Conservation (phyloP, 2,329 filamentous ascomycete species). For the Trichoderma polysporum region DNA sequence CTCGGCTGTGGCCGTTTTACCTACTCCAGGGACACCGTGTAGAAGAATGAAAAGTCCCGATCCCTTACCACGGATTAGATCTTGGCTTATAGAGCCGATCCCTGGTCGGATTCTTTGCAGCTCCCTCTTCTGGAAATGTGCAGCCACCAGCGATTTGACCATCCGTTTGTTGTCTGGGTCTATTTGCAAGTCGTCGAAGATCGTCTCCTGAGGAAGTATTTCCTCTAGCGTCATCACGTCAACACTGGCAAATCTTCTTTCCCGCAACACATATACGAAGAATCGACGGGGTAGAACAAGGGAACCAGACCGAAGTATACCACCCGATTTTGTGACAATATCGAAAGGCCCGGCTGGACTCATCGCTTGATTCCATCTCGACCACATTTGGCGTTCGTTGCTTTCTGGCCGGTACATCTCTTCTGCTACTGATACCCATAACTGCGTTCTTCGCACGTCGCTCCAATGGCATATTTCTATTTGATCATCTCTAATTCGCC, state of each 20-base stretch:
- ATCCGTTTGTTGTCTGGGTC: neutral
- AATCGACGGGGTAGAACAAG: neutral
- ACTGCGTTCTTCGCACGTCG: neutral
- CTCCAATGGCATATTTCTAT: neutral
- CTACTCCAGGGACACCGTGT: constrained; percentile 48
- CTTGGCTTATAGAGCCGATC: constrained; percentile 27
- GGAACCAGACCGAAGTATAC: neutral
- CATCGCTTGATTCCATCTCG: neutral
- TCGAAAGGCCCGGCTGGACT: neutral
- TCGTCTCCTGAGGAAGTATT: neutral
- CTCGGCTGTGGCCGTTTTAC: constrained; percentile 49
- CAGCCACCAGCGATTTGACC: neutral
- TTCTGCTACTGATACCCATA: neutral
- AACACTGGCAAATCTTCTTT: neutral
- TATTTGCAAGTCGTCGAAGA: neutral
- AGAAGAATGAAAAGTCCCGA: constrained; percentile 45
- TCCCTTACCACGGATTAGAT: constrained; percentile 47
- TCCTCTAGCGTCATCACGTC: neutral
- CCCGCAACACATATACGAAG: neutral
- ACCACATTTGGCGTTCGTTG: neutral
- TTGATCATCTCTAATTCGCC: neutral
- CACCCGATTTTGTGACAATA: neutral
- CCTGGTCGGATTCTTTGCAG: neutral
- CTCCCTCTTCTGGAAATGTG: neutral
- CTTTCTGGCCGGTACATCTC: neutral